Base-by-base conservation (phyloP, 495 filamentous ascomycete species). In the Cladorrhinum samala region DNA sequence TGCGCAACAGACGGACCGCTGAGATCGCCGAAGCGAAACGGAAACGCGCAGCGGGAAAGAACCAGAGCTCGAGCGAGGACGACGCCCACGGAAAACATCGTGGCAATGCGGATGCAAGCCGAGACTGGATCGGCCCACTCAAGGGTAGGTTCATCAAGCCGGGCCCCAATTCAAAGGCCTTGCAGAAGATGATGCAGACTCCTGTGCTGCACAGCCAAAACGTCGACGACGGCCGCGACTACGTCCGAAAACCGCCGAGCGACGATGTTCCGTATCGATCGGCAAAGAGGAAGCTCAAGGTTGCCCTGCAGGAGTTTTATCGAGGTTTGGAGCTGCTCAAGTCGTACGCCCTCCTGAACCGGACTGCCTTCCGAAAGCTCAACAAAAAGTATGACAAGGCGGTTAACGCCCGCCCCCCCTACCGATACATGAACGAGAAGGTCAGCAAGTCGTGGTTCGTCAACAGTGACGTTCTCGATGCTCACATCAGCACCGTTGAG, bases 381-480 rank as follows among this genome's bases (percentile, higher is more conserved):
- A 97, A 93, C 69, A 98, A 98, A 71, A 98, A 98, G 71, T 96
- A 91, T 60, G 91, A 98, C 72, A 97, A 97, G 68, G 80, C 83
- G 5, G 80, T 89, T 48, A 82, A 92, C 56, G 82, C 89, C 44
- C 80, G 84, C 21, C 87, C 88, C 2, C 79, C 85, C 7, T 77
- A 85, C 57, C 78, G 86, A 27, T 97, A 91, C 64, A 91, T 95
- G 88, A 84, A 83, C 9, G 93, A 96, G 56, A 91, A 89, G 62
- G 88, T 97, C 49, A 91, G 91, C 72, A 86, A 86, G 57, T 80
- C 90, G 9, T 88, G 85, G 76, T 98, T 96, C 63, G 92, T 94
- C 16, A 83, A 87, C 60, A 91, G 88, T 63, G 85, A 89, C 56
- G 80, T 86, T 3, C 68, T 89, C 4, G 91, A 96, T 55, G 81